Base-by-base conservation (phyloP, 495 filamentous ascomycete genomes). In the Podospora appendiculata region DNA sequence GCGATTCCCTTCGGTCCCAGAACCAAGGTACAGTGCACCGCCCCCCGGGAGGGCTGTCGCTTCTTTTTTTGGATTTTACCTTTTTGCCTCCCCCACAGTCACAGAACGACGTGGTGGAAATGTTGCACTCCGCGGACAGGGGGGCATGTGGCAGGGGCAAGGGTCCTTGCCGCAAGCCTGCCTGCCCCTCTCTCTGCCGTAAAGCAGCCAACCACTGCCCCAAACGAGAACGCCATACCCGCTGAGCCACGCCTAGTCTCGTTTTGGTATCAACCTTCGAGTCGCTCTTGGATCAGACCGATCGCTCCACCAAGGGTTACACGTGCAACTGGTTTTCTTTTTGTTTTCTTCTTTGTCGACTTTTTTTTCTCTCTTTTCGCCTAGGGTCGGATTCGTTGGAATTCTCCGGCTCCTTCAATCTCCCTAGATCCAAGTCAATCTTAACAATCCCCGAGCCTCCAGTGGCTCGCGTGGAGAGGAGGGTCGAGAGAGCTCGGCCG, bases 61-160 rank as follows among this genome's bases (percentile, higher is more conserved):
- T 57, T 61, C 59, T 65, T 63, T 67, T 67, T 67, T 67, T 67
- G 62, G 62, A 67, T 60, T 61, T 62, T 65, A 56, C 44, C 55
- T 62, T 62, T 64, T 55, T 46, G 25, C 25, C 42, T 55, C 47
- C 57, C 59, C 59, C 62, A 59, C 61, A 45, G 18, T 42, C 25
- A 18, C 25, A 5, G 25, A 25, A 25, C 25, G 25, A 25, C 25
- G 25, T 25, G 25, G 25, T 25, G 25, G 25, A 25, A 25, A 25
- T 25, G 25, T 25, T 25, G 25, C 25, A 25, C 25, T 25, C 25
- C 25, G 25, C 25, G 25, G 25, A 25, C 25, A 25, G 25, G 25
- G n/a, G 25, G 25, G 25, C 25, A 5, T 25, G 25, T 25, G 25
- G 25, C 25, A 25, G 25, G 25, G 25, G 25, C 25, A 25, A 25